Evolutionary conservation across 177 flowering plant species (phyloP), one percentile per base, ranked within the genome.

Genomic region (Telopea speciosissima): DNA sequence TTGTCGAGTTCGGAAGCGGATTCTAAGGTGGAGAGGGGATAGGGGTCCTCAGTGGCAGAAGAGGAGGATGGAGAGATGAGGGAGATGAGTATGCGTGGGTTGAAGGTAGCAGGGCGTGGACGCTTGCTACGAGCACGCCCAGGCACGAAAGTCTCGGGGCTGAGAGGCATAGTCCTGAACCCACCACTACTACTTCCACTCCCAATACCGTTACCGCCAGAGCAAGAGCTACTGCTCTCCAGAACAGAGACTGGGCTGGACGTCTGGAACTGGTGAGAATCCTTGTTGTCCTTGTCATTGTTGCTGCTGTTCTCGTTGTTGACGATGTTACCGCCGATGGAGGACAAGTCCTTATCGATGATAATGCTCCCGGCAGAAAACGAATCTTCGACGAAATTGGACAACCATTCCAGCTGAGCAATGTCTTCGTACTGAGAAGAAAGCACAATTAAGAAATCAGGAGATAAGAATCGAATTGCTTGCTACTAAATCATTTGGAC

Each of bases 51-150:
- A 0, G 76, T 79, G 45, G 79, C 72, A 1, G 85, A 83, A n/a
- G 89, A 82, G 19, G 89, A 58, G 0, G 89, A 58, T 0, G 91
- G 81, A 23, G 92, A 80, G n/a, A 81, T 71, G 44, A 90, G 84
- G 16, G 86, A 85, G 16, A 86, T 76, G 22, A 80, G 68, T 0
- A 88, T 79, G 17, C 89, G 94, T 3, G 88, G 87, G 40, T 69
- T 82, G 80, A 90, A 88, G 31, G 85, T 71, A 1, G 87, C 83
- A 3, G 98, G 98, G 44, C 99, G 93, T 2, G 99, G 90, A 26
- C 98, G 93, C 82, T 93, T 96, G 88, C 90, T 91, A 9, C 99
- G 90, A 5, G 99, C 87, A 4, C 96, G 87, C 8, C 92, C 93
- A 0, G 66, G 81, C 67, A 75, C 79, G 40, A 67, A 68, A 56